A percentile compares a stretch with the other conserved stretches of the same genome.
phyloP scores from a whole-genome alignment of 2,329 filamentous ascomycete genomes.

The Rutstroemia sp. region DNA sequence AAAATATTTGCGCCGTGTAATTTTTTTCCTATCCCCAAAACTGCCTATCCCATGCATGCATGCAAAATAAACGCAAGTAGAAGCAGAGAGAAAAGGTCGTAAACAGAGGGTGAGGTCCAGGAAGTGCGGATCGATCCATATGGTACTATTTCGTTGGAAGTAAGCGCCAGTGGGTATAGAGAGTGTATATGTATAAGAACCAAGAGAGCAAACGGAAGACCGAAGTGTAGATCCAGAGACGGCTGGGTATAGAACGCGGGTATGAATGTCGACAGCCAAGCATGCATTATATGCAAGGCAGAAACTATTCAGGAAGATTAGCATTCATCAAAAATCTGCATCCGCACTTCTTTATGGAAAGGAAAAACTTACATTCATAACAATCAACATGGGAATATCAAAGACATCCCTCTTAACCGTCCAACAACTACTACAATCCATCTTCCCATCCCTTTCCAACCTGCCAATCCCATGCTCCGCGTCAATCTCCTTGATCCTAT shows the following conservation, averaged over 20 bases:
- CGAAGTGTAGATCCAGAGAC: not conserved
- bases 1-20: not conserved
- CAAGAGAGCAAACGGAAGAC: too few relatives aligned
- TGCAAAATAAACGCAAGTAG: not conserved
- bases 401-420: slow-evolving; percentile 95
- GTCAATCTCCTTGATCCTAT: slow-evolving; percentile 54
- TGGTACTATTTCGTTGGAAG: not conserved
- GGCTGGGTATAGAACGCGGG: not conserved
- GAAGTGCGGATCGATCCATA: too few relatives aligned
- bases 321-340: not conserved
- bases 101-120: too few relatives aligned
- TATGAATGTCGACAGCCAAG: not conserved
- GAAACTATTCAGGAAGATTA: slow-evolving; percentile 29
- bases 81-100: too few relatives aligned
- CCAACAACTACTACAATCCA: slow-evolving; percentile 95
- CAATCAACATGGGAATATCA: slow-evolving; percentile 97
- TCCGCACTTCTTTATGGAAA: not conserved
- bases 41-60: not conserved
- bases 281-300: slow-evolving; percentile 36
- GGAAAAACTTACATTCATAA: slow-evolving; percentile 78
- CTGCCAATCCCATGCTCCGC: slow-evolving; percentile 74
- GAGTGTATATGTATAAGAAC: too few relatives aligned
- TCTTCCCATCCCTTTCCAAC: slow-evolving; percentile 80
- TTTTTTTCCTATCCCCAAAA: not conserved
- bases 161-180: too few relatives aligned